Evolutionary conservation across 768 basidiomycete genomes (phyloP).

Genomic region (Nevesoporus exiguus): DNA sequence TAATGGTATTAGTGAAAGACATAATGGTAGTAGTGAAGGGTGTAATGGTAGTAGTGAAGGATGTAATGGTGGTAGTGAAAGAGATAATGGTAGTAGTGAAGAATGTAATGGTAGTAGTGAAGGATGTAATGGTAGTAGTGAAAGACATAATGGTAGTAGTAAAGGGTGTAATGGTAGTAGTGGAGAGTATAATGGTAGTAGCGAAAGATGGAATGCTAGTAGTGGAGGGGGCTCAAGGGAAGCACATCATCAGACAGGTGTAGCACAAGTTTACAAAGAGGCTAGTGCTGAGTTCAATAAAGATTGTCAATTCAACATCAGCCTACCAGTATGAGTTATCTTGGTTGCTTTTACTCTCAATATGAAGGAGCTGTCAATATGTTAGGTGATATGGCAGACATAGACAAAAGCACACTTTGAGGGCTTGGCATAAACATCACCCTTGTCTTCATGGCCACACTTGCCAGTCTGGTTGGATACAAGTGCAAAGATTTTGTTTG

Average conservation of each 20-base stretch:
- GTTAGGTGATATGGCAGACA: not conserved
- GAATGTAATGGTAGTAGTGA: too few species aligned
- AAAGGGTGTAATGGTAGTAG: too few species aligned
- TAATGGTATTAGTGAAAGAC: too few species aligned
- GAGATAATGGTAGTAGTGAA: too few species aligned
- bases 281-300: not conserved
- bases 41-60: too few species aligned
- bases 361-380: constrained; percentile 75
- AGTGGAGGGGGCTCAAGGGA: constrained; percentile 87
- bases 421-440: constrained; percentile 88
- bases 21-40: too few species aligned
- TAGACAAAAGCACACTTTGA: constrained; percentile 56
- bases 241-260: constrained; percentile 87
- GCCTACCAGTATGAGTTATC: constrained; percentile 67
- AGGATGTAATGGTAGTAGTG: too few species aligned
- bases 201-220: too few species aligned
- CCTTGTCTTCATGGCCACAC: constrained; percentile 70
- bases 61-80: too few species aligned
- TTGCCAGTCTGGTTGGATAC: constrained; percentile 63
- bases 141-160: too few species aligned
- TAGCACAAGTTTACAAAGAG: constrained; percentile 67
- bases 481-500: constrained; percentile 70
- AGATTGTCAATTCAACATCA: not conserved
- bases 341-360: constrained; percentile 93
- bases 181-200: too few species aligned